Base-by-base conservation (phyloP, 2,329 filamentous ascomycete genomes). In the Diaporthe citriasiana region DNA sequence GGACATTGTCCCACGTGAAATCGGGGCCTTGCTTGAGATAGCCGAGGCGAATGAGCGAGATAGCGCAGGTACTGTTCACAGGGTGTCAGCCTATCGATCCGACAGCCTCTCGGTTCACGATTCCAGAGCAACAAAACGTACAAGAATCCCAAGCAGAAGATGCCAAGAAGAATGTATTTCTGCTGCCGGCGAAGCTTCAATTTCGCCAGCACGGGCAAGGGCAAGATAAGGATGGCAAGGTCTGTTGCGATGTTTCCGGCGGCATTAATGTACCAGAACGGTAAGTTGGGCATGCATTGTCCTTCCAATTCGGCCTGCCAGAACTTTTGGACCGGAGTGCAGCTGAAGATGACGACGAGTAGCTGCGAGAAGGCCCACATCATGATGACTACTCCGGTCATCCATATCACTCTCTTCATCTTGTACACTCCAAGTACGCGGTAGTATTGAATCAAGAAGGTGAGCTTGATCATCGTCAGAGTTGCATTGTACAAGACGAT, bases 61-160 rank as follows among this genome's bases (percentile, higher is more conserved):
- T 83, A 33, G 81, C 80, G 71, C 81, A 83, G 0, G 83, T 84
- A 55, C 78, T 82, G 42, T 38, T 17, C 13, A 12, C 40, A 15
- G 63, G 53, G 40, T 15, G 71, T 71, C 38, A 38, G 17, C 13
- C 2, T 7, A 1, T 0, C 22, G 15, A 25, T 12, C 45, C 33
- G 8, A 27, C 4, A 22, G 10, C 6, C 25, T 27, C 10, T 22
- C 4, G 4, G 15, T 40, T 27, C 13, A 53, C 3, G 30, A 38
- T 8, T 15, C 13, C 8, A 3, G 3, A 27, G 15, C 1, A 4
- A 9, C n/a, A 10, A 9, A 8, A 81, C 82, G 77, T 70, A 83
- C 82, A 84, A 84, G 73, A 84, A 83, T 19, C 83, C 82, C 4
- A 84, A 77, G 66, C 81, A 80, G 70, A 84, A 85, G 57, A 85